A percentile compares a stretch with the other conserved stretches of the same genome.
Conservation (phyloP, 2,329 filamentous ascomycete genomes). For the Hortaea werneckii region DNA sequence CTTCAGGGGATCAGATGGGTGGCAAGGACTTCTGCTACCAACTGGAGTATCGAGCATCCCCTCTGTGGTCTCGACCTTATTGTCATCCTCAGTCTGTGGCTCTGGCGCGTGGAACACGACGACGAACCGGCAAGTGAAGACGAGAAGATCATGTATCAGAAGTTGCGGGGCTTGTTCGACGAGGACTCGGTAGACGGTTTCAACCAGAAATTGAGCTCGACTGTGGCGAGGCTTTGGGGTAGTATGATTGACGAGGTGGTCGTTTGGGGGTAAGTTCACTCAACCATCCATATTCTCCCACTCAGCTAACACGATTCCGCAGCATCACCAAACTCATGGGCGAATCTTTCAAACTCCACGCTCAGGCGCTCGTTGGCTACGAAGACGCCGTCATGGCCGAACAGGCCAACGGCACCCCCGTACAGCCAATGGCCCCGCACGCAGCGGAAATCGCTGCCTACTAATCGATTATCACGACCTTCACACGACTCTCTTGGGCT, state of each 20-base stretch:
- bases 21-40: slow-evolving; percentile 91
- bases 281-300: not conserved
- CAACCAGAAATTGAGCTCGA: slow-evolving; percentile 80
- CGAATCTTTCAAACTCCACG: slow-evolving; percentile 93
- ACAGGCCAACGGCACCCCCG: slow-evolving; percentile 14
- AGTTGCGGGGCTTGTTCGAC: slow-evolving; percentile 79
- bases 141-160: slow-evolving; percentile 83
- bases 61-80: slow-evolving; percentile 94
- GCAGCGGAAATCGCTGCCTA: slow-evolving; percentile 23
- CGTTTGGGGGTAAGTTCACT: slow-evolving; percentile 83
- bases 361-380: slow-evolving; percentile 87
- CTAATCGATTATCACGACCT: slow-evolving; percentile 14
- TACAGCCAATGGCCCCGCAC: slow-evolving; percentile 15
- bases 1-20: slow-evolving; percentile 95
- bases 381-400: slow-evolving; percentile 61
- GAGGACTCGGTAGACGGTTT: slow-evolving; percentile 79
- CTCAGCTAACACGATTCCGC: slow-evolving; percentile 8
- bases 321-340: slow-evolving; percentile 94
- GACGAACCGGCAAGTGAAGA: slow-evolving; percentile 80
- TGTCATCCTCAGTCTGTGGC: slow-evolving; percentile 94
- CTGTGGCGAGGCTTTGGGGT: slow-evolving; percentile 89
- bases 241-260: slow-evolving; percentile 98
- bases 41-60: slow-evolving; percentile 98
- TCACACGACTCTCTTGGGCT: slow-evolving; percentile 11
- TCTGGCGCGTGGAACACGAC: slow-evolving; percentile 98